Evolutionary conservation across 106 monocot species (phyloP).

Genomic region (Dendrobium catenatum): DNA sequence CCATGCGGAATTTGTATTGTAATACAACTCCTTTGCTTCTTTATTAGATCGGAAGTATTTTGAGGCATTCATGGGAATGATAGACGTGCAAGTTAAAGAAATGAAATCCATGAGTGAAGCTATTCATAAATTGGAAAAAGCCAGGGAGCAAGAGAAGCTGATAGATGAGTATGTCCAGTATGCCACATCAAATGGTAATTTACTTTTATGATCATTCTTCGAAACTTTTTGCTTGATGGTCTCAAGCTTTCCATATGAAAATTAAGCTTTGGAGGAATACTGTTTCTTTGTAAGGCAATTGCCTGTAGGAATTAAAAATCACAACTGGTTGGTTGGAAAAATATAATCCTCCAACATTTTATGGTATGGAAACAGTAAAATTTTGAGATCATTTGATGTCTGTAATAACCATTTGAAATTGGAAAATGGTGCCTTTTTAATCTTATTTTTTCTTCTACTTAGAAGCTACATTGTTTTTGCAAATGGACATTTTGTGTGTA

Average conservation of each 20-base stretch:
- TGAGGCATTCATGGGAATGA: conserved; percentile 58
- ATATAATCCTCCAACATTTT: background rate
- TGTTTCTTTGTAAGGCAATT: background rate
- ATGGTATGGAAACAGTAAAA: background rate
- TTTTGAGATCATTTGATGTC: conserved; percentile 1
- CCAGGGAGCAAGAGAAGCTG: conserved; percentile 38
- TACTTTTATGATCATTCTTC: background rate
- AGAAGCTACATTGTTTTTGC: background rate
- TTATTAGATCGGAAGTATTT: conserved; percentile 61
- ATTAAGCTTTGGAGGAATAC: background rate
- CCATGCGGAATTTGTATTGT: background rate
- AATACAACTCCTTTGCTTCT: background rate
- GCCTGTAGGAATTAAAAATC: background rate
- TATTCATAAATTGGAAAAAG: conserved; percentile 50
- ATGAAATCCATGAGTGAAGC: conserved; percentile 77
- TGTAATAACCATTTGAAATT: background rate
- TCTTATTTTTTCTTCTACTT: background rate
- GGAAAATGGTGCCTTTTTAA: background rate
- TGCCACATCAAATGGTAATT: conserved; percentile 61
- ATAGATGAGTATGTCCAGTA: conserved; percentile 31
- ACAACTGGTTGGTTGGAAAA: background rate
- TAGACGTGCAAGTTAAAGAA: conserved; percentile 86
- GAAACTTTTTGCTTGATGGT: background rate
- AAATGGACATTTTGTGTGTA: background rate
- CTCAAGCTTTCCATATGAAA: background rate